Base-by-base conservation (phyloP, 257 asterid species). In the Rauvolfia tetraphylla region DNA sequence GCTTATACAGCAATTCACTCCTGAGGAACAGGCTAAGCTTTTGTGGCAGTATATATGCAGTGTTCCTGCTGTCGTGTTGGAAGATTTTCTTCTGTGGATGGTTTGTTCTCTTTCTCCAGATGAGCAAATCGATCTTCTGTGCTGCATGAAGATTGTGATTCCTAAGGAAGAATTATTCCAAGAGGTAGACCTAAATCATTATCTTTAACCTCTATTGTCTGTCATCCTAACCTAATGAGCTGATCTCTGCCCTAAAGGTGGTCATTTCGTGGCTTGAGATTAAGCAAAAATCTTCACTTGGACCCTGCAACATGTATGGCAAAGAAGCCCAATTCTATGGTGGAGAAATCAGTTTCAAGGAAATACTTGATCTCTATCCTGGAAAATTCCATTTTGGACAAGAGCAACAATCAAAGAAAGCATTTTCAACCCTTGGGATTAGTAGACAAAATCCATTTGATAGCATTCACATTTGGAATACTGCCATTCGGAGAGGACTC, bases 31-130 rank as follows among this genome's bases (percentile, higher is more conserved):
- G 84, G 89, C 88, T 76, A 88, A 87, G 84, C 89, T 93, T 34
- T 91, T 91, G 62, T 90, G 96, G 96, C 95, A 80, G 88, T 91
- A 86, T 51, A 87, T 93, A 74, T 91, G 98, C 84, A 87, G 89
- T 74, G 88, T 93, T 81, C 98, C 97, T 73, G 61, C 86, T 77
- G 79, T 85, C 49, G 81, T 93, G 57, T 85, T 91, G 75, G 91
- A 93, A 85, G 98, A 91, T 27, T 87, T 91, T 82, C 81, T 93
- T 54, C 90, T 89, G 42, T 91, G 97, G 97, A 84, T 86, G 88
- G 82, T 86, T 56, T 80, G 80, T 73, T 75, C 80, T 75, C 90
- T 91, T 68, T 84, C 90, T 68, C 72, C 89, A 33, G 86, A 90
- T 22, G 91, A 89, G 80, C 83, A 77, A 81, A 54, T 76, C 57